Conservation (phyloP, 1,284 basidiomycete species). For the Leccinum solheimii region DNA sequence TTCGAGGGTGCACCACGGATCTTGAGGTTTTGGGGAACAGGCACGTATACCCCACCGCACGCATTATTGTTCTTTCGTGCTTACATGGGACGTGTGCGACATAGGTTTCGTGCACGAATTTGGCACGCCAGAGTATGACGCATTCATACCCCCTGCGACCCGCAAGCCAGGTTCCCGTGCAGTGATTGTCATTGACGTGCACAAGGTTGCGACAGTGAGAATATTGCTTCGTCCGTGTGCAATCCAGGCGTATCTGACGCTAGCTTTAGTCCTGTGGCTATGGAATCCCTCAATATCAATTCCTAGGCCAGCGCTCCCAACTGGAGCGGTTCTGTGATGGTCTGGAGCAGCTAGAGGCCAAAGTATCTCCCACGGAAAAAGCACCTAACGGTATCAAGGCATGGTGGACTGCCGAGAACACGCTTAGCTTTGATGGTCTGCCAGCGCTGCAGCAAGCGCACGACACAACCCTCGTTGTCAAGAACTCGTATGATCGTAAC, state of each 20-base stretch:
- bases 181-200: constrained; percentile 49
- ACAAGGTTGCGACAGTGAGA: constrained; percentile 51
- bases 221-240: neutral
- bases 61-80: neutral
- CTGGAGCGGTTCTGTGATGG: constrained; percentile 35
- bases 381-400: constrained; percentile 39
- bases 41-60: constrained; percentile 29
- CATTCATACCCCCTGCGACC: constrained; percentile 40
- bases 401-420: constrained; percentile 47
- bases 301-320: constrained; percentile 46
- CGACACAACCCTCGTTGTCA: constrained; percentile 11
- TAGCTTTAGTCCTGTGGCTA: constrained; percentile 50
- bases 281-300: constrained; percentile 50
- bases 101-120: constrained; percentile 51
- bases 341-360: constrained; percentile 22
- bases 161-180: constrained; percentile 52
- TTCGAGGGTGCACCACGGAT: constrained; percentile 52
- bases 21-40: constrained; percentile 53
- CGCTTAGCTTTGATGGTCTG: constrained; percentile 45
- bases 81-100: neutral
- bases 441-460: constrained; percentile 39
- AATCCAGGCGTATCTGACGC: neutral
- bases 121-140: constrained; percentile 51
- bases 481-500: constrained; percentile 28
- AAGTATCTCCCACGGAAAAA: constrained; percentile 13